Evolutionary conservation across 352 stramenopile species (phyloP), one percentile per base, ranked within the genome.

Genomic region (Globisporangium middletonii): DNA sequence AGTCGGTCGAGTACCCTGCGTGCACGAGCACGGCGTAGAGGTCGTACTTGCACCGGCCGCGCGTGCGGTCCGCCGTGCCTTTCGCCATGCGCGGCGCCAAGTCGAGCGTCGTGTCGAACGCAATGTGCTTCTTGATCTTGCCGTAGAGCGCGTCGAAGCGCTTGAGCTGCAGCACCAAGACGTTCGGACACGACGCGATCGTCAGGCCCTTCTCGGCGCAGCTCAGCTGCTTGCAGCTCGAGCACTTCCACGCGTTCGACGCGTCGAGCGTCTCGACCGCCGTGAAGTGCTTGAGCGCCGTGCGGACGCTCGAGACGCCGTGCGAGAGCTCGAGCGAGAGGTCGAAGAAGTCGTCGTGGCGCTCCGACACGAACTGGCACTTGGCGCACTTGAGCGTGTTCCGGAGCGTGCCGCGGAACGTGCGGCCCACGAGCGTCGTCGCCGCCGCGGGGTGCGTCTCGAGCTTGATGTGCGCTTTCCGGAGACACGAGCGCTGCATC

Each of bases 131-230:
- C 57, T 90, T 92, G 53, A 97, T 89, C 71, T 97, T 97, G 52
- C 80, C 85, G 38, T 83, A 85, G 65, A 89, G 86, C 41, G 72
- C 71, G 47, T 94, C 85, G 59, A 97, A 97, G 27, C 90, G 79
- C 69, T 97, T 97, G 19, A 97, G 72, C 59, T 97, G 90, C 12
- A 97, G 68, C 43, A 96, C 86, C 7, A 97, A 65, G 46, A 94
- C 84, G 37, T 95, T 95, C 9, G 90, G 89, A 18, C 81, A 82
- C 38, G 71, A 66, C 53, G 80, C 79, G 64, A 97, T 91, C 3
- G 73, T 85, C 45, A 96, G 67, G 12, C 79, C 73, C 48, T 97
- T 97, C 58, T 89, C 74, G 1, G 89, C 89, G 26, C 77, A 68
- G 57, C 75, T 92, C 3, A 67, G 67, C 75, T 95, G 75, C 53